These are phyloP conservation scores for Rhizophagus sp. DNA, from an alignment of 192 early-diverging fungal species.

Conservation along the genomic window DNA sequence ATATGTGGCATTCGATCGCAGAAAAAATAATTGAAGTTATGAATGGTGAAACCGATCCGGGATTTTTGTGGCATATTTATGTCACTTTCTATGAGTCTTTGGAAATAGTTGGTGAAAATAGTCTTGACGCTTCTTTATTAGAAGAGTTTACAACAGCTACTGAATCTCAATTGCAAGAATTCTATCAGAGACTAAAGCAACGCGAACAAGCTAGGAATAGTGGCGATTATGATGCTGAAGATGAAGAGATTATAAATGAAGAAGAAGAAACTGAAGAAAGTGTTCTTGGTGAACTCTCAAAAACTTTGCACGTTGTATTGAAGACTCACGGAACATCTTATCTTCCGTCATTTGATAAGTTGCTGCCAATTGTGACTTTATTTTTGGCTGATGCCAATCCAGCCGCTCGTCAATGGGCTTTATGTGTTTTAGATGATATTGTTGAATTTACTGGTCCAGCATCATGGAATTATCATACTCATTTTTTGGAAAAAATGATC, in stretches of 20 bases:
- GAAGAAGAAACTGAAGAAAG: constrained; percentile 83
- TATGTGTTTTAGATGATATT: constrained; percentile 92
- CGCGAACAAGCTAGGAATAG: constrained; percentile 73
- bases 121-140: constrained; percentile 64
- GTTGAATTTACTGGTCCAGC: constrained; percentile 85
- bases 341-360: constrained; percentile 77
- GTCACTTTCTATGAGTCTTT: constrained; percentile 74
- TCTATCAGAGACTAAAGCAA: constrained; percentile 71
- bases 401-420: constrained; percentile 86
- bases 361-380: constrained; percentile 71
- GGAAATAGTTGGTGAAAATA: constrained; percentile 63
- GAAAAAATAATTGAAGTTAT: constrained; percentile 80
- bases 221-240: constrained; percentile 88
- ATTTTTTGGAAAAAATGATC: constrained; percentile 69
- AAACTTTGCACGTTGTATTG: constrained; percentile 79
- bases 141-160: constrained; percentile 71
- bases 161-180: constrained; percentile 73
- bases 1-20: constrained; percentile 75
- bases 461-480: constrained; percentile 62
- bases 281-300: constrained; percentile 81
- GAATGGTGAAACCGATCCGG: constrained; percentile 77
- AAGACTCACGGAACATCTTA: constrained; percentile 71
- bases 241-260: constrained; percentile 84
- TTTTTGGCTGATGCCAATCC: constrained; percentile 67
- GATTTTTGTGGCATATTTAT: constrained; percentile 78